phyloP scores from a whole-genome alignment of 768 basidiomycete species.

The Suillus sp. region DNA sequence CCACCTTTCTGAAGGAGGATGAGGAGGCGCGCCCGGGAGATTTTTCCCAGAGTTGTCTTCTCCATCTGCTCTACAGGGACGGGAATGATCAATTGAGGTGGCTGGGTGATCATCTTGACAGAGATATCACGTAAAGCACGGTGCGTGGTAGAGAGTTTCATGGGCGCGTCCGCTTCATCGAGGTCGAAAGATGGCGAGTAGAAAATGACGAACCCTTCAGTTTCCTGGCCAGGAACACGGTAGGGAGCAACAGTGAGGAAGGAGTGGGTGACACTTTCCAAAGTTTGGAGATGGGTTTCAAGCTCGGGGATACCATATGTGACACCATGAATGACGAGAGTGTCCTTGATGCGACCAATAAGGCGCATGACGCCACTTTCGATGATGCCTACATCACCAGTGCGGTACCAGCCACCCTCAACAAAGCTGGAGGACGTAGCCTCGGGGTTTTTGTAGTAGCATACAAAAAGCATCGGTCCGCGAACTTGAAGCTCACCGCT shows the following conservation, averaged over 20 bases:
- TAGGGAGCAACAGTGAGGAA: conserved; percentile 38
- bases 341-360: conserved; percentile 42
- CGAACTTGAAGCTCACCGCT: conserved; percentile 43
- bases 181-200: conserved; percentile 34
- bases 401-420: conserved; percentile 56
- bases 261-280: conserved; percentile 36
- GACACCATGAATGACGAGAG: conserved; percentile 42
- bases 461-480: conserved; percentile 40
- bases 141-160: conserved; percentile 29
- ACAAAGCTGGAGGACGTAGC: conserved; percentile 52
- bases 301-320: conserved; percentile 39
- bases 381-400: conserved; percentile 54
- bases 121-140: conserved; percentile 32
- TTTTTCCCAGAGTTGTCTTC: conserved; percentile 46
- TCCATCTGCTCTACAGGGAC: conserved; percentile 41
- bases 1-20: conserved; percentile 39
- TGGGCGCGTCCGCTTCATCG: conserved; percentile 25
- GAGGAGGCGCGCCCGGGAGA: conserved; percentile 42
- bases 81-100: conserved; percentile 42
- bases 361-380: conserved; percentile 36
- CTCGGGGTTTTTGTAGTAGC: conserved; percentile 50
- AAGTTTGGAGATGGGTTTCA: conserved; percentile 39
- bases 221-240: conserved; percentile 39
- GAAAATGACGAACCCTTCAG: conserved; percentile 44
- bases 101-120: conserved; percentile 35